A percentile compares a stretch with the other conserved stretches of the same genome.
Evolutionary conservation across 2,329 filamentous ascomycete species (phyloP).

Genomic region (Pseudogymnoascus sp.): DNA sequence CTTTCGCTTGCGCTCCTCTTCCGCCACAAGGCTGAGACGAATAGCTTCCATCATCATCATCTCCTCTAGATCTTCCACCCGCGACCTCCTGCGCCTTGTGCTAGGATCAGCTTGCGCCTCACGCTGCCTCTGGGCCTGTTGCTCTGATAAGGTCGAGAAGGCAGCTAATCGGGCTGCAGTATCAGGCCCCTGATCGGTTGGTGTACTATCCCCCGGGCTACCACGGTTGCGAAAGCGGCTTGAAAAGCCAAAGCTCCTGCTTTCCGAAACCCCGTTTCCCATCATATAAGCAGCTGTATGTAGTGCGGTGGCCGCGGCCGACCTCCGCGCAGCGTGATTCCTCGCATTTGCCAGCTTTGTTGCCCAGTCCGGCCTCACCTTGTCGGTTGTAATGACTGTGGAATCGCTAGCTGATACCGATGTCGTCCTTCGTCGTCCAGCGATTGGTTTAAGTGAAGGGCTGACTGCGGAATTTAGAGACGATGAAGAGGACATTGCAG

Average conservation of each 20-base stretch:
- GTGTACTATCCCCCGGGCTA: slow-evolving; percentile 26
- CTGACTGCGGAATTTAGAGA: slow-evolving; percentile 54
- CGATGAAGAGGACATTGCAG: slow-evolving; percentile 80
- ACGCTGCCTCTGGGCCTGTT: slow-evolving; percentile 1
- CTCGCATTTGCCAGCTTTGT: slow-evolving; percentile 79
- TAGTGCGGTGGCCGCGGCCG: slow-evolving; percentile 85
- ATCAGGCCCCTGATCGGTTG: slow-evolving; percentile 18
- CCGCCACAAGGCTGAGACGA: slow-evolving; percentile 76
- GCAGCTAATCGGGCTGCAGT: slow-evolving; percentile 14
- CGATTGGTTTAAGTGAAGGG: slow-evolving; percentile 16
- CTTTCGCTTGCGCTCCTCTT: slow-evolving; percentile 84
- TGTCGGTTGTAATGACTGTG: slow-evolving; percentile 85
- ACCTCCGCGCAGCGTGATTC: slow-evolving; percentile 73
- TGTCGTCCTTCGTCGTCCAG: slow-evolving; percentile 48
- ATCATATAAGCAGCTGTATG: slow-evolving; percentile 94
- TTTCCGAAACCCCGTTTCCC: slow-evolving; percentile 40
- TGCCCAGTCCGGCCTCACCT: slow-evolving; percentile 87
- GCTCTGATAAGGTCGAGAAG: slow-evolving; percentile 4
- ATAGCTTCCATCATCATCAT: slow-evolving; percentile 99
- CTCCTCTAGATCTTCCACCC: slow-evolving; percentile 85
- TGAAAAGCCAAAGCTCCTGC: slow-evolving; percentile 24
- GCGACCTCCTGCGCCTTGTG: slow-evolving; percentile 38
- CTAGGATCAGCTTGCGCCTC: slow-evolving; percentile 22
- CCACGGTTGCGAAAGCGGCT: slow-evolving; percentile 24
- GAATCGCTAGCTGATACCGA: slow-evolving; percentile 76